Evolutionary conservation across 768 basidiomycete genomes (phyloP), one percentile per base, ranked within the genome.

Genomic region (Paxillus rubicundulus): DNA sequence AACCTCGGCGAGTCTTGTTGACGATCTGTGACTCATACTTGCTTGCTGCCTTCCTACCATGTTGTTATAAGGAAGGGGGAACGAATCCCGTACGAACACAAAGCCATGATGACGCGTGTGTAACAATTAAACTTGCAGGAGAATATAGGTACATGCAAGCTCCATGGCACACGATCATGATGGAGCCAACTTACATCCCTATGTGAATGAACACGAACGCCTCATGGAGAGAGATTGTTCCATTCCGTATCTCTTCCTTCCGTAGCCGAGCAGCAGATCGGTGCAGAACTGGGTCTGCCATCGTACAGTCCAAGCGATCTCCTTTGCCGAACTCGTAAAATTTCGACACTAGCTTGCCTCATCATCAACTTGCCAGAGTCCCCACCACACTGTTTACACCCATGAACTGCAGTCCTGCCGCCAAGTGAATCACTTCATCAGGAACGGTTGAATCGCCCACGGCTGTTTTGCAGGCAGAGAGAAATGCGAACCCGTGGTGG

Each of bases 401-500:
- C 1, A 55, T 52, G 14, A 59, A 50, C 9, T 64, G 53, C 54
- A 65, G 40, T 10, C 59, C 58, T 10, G 63, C 55, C 13, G 64
- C 61, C 4, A 65, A 56, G 37, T 65, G 63, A 13, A 64, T 47
- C 6, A 50, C 53, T 37, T 65, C 64, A 28, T 60, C 64, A 2
- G 64, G 54, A 3, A 38, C 46, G 16, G 41, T 40, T 17, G 41
- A 41, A 21, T 63, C 50, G n/a, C 63, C 60, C n/a, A 45, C 36
- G 9, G 64, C 50, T n/a, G 64, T 59, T 32, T 62, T 54, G 44
- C 61, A 65, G 5, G 63, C 61, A 32, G 63, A 64, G 18, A 65
- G 20, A 36, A 54, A 54, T 17, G 53, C 49, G 18, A 54, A 54
- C 17, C 50, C 53, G 2, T 30, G n/a, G 12, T 43, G 30, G 2